A percentile compares a stretch with the other conserved stretches of the same genome.
Conservation (phyloP, 306 rosid species). For the Arachis stenosperma region DNA sequence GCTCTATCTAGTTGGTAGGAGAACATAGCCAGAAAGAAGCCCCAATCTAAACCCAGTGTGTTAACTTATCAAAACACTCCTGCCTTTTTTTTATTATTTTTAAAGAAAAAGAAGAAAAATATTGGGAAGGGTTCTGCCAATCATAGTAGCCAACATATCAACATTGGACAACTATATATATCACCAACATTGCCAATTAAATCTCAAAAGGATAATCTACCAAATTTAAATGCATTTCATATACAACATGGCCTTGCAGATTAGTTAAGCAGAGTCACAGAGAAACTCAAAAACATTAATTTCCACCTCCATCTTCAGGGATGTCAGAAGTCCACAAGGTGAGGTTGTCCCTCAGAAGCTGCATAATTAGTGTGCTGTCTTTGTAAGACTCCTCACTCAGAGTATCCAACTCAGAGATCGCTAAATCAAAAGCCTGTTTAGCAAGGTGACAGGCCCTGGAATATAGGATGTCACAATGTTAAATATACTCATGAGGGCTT, state of each 20-base stretch:
- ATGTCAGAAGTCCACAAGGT: constrained; percentile 58
- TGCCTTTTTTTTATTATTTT: background rate
- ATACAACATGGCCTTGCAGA: background rate
- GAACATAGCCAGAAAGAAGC: background rate
- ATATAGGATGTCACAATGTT: background rate
- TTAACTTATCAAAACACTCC: background rate
- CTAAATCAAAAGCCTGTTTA: constrained; percentile 56
- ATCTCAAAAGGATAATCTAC: background rate
- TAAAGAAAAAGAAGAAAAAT: background rate
- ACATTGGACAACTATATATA: background rate
- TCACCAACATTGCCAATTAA: background rate
- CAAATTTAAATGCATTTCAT: background rate
- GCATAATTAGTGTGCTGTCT: constrained; percentile 58
- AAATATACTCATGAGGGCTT: background rate
- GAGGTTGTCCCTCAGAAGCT: constrained; percentile 64
- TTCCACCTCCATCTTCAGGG: constrained; percentile 48
- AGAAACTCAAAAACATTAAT: background rate
- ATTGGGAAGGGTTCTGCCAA: background rate
- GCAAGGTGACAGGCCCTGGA: constrained; percentile 55
- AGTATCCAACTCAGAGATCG: constrained; percentile 55
- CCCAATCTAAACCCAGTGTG: constrained; percentile 1
- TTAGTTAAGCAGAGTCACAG: background rate
- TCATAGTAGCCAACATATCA: background rate
- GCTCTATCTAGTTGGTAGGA: background rate
- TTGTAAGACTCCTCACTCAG: constrained; percentile 60